Base-by-base conservation (phyloP, 441 rosid species). In the Euphorbia corollata region DNA sequence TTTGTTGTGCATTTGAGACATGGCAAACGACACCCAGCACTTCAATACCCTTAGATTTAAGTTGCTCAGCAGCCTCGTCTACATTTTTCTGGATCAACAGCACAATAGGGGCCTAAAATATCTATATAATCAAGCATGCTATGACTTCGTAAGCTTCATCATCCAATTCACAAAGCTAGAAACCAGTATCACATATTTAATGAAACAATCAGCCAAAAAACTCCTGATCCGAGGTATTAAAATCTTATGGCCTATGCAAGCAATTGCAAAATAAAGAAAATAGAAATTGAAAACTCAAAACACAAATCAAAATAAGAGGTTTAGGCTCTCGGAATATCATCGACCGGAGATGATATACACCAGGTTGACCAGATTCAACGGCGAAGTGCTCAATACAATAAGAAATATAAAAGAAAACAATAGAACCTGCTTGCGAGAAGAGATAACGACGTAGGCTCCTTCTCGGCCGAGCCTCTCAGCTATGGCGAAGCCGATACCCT, bases 381-480 rank as follows among this genome's bases (percentile, higher is more conserved):
- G 54, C 1, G 11, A 48, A 48, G 15, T 15, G 4, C 54, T 48
- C 19, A 48, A 15, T 2, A 18, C 54, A 48, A 16, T 18, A 4
- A n/a, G 6, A 0, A 53, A 20, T 0, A 18, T 0, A 53, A 10
- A 53, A 61, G 47, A 18, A 4, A 20, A 56, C 48, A 0, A 0
- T 55, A 18, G 60, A 34, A 93, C 99, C 97, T 87, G 92, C 68
- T 82, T 91, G 79, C 99, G 90, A 58, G 99, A 93, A 70, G 99
- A 93, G 79, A 93, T 79, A 59, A 91, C 86, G 59, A 91, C 89
- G 61, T 87, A 84, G 73, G 97, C 97, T 32, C 99, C 99, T 85
- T 91, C 99, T 36, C 78, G 77, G 68, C 89, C 97, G 24, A 94
- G 84, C 45, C 96, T 91, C 69, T 80, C 83, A 6, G 90, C 87